Evolutionary conservation across 805 yeast genomes (phyloP), one percentile per base, ranked within the genome.

Genomic region (Saccharomycopsis sp.): DNA sequence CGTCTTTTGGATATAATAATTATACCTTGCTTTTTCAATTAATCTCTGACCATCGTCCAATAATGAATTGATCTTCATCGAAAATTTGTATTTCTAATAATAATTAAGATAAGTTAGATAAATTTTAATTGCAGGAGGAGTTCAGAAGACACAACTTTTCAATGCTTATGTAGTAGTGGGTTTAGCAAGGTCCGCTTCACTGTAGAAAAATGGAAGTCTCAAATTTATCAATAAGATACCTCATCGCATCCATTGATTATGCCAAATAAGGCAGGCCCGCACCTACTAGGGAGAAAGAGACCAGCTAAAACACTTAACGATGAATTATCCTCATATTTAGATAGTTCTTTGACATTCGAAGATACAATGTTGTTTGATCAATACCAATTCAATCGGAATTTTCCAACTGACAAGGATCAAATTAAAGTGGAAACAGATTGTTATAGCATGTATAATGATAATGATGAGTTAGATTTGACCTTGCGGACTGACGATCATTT

Each of bases 361-460:
- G n/a, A n/a, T n/a, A n/a, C n/a, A n/a, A n/a, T n/a, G n/a, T n/a
- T n/a, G n/a, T n/a, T n/a, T n/a, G n/a, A n/a, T 3, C 26, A 22
- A 4, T 43, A 36, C 24, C 4, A 33, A 20, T 22, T 17, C 16
- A 32, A 56, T 13, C 41, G 50, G 5, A 58, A 61, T 8, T 20
- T 31, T 31, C 6, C 14, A 6, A 9, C 20, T 20, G 35, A 8
- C 11, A 20, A 31, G 35, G 59, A 59, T 9, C 78, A 74, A 50
- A 41, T 56, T 9, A 64, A 64, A 36, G 67, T 66, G 7, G 75
- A 73, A 53, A 51, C 54, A 3, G 45, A 22, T 4, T 52, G 65
- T n/a, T 50, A 54, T 13, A 54, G 52, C 14, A 55, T 64, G 2
- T 67, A 64, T 43, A 36, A 46, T 4, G 68, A 68, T 2, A 56